Base-by-base conservation (phyloP, 345 rosid species). In the Hypericum androsaemum region DNA sequence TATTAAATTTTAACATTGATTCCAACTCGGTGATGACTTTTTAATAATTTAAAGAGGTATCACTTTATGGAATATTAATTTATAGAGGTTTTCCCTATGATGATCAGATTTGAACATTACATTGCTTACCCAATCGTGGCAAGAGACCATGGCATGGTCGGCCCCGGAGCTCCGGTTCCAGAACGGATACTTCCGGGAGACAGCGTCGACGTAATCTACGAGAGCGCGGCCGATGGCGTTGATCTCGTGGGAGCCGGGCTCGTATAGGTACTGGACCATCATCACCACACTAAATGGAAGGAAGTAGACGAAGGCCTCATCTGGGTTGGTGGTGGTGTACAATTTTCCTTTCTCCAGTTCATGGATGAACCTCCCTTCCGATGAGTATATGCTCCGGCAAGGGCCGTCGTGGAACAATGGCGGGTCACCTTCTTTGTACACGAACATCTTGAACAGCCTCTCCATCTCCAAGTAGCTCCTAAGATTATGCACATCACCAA, bases 81-180 rank as follows among this genome's bases (percentile, higher is more conserved):
- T n/a, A n/a, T n/a, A n/a, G n/a, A n/a, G 22, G 10, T 22, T 22
- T 22, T 22, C 32, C n/a, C n/a, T n/a, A n/a, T n/a, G n/a, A n/a
- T n/a, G n/a, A n/a, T n/a, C n/a, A n/a, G n/a, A n/a, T n/a, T n/a
- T n/a, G n/a, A n/a, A n/a, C n/a, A n/a, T n/a, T n/a, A 10, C 12
- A 16, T 41, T 39, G 39, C 60, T 46, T 67, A 84, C 89, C 89
- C 94, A 84, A 43, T 84, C 96, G 62, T 84, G 88, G 70, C 94
- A 88, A 37, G 94, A 75, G 36, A 82, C 74, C 86, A 88, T 84
- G 67, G 77, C 69, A 59, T 88, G 94, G 60, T 84, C 94, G n/a
- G 80, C 82, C 7, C 94, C 94, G 13, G 70, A 74, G 71, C 88
- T 80, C 37, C 80, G 65, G 55, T 88, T 88, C 90, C 97, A 84